Percentiles rank a stretch among this genome's conserved stretches.
Evolutionary conservation across 2,329 filamentous ascomycete genomes (phyloP).

Genomic region (Zelopaecilomyces penicillatus): DNA sequence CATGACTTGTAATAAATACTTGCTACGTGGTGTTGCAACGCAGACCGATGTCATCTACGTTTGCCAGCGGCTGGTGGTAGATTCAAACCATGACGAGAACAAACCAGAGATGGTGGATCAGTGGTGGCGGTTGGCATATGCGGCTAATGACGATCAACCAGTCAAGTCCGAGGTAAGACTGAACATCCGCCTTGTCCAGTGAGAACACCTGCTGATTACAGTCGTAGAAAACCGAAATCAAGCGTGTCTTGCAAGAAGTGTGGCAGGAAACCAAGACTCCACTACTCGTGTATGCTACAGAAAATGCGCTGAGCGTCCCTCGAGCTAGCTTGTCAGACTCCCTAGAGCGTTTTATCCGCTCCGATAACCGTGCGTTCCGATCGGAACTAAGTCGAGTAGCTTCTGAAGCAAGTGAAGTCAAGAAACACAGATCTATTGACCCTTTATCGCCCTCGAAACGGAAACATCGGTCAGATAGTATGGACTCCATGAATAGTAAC

Average conservation of each 20-base stretch:
- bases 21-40: conserved; percentile 44
- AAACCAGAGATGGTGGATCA: conserved; percentile 30
- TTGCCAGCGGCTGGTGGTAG: conserved; percentile 34
- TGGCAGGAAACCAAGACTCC: conserved; percentile 40
- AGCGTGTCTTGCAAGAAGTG: conserved; percentile 36
- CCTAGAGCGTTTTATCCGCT: conserved; percentile 38
- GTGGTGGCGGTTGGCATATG: conserved; percentile 48
- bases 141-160: conserved; percentile 29
- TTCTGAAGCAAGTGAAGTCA: conserved; percentile 13
- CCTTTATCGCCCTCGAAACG: conserved; percentile 37
- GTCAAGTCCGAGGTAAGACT: conserved; percentile 39
- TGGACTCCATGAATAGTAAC: conserved; percentile 39
- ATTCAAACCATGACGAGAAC: conserved; percentile 30
- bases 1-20: conserved; percentile 37
- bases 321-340: conserved; percentile 28
- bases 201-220: conserved; percentile 8
- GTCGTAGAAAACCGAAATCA: conserved; percentile 37
- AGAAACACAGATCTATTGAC: conserved; percentile 21
- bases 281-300: conserved; percentile 46
- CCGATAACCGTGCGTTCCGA: conserved; percentile 44
- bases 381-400: conserved; percentile 38
- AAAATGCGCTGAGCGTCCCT: conserved; percentile 33
- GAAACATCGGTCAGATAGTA: conserved; percentile 37
- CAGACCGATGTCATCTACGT: conserved; percentile 41
- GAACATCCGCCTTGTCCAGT: neutral